phyloP scores from a whole-genome alignment of 2,329 filamentous ascomycete species.

The Reticulascus tulasneorum region DNA sequence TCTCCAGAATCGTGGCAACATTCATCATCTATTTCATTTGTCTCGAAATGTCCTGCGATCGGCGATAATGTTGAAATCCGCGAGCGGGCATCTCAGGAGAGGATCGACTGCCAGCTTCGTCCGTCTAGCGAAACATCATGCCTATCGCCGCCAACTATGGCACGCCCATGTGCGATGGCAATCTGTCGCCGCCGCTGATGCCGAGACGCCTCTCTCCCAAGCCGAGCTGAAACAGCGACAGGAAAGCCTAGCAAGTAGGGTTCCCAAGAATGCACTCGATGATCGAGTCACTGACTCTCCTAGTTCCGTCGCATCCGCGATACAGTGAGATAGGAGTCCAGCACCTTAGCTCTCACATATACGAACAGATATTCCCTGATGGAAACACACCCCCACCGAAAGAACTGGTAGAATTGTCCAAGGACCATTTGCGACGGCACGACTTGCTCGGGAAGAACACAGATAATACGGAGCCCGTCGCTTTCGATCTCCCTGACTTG shows the following conservation, averaged over 20 bases:
- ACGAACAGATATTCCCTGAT: conserved; percentile 74
- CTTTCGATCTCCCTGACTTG: conserved; percentile 77
- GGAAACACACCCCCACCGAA: conserved; percentile 53
- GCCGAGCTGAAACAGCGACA: conserved; percentile 9
- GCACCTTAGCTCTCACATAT: conserved; percentile 80
- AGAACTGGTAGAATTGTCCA: conserved; percentile 74
- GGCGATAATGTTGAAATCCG: conserved; percentile 11
- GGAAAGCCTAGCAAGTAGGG: conserved; percentile 38
- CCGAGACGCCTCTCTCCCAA: conserved; percentile 12
- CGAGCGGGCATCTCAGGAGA: conserved; percentile 31
- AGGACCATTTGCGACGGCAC: conserved; percentile 78
- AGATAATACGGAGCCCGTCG: conserved; percentile 70
- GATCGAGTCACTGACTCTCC: conserved; percentile 6
- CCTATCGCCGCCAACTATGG: conserved; percentile 32
- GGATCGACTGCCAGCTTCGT: conserved; percentile 43
- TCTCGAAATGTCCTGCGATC: conserved; percentile 2
- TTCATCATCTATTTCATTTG: too few species aligned
- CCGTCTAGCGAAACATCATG: conserved; percentile 46
- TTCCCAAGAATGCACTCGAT: conserved; percentile 17
- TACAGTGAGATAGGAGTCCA: conserved; percentile 94
- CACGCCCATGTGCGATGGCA: conserved; percentile 41
- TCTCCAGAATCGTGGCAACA: too few species aligned
- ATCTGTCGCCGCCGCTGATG: conserved; percentile 26
- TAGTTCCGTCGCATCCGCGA: conserved; percentile 56
- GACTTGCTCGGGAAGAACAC: conserved; percentile 88